Evolutionary conservation across 352 stramenopile genomes (phyloP), one percentile per base, ranked within the genome.

Genomic region (Pythium insidiosum): DNA sequence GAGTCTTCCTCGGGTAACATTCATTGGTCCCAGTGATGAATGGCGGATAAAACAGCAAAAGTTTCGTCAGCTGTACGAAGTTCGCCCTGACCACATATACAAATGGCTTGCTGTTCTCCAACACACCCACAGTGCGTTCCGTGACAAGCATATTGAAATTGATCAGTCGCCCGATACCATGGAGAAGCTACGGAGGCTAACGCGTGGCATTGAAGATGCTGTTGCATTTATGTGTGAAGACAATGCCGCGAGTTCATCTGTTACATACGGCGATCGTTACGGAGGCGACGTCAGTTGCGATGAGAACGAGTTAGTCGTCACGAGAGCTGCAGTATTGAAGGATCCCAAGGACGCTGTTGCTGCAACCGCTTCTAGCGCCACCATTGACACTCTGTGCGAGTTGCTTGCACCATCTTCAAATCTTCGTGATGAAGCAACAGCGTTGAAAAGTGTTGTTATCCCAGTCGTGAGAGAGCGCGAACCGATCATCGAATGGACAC

Each of bases 401-500:
- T 20, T 20, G 34, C 6, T n/a, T 21, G 13, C 6, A 21, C 7
- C 7, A 10, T 13, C 13, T 16, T 16, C 13, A 9, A 16, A 7
- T 16, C 13, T 7, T 20, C 7, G 7, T 7, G 9, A n/a, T 7
- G 11, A n/a, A 7, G n/a, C 34, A 39, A 11, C 18, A n/a, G 13
- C 18, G 6, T n/a, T n/a, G n/a, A n/a, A n/a, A n/a, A n/a, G n/a
- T n/a, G n/a, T n/a, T n/a, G n/a, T 50, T 13, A 34, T 50, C 29
- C 20, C 43, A 7, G 23, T 50, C 15, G 12, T 29, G 11, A 4
- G 43, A 26, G 43, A 38, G 13, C 19, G 33, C 2, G 30, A 50
- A 13, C 43, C 43, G 23, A n/a, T 50, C 2, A 24, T 41, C 2
- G 43, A 50, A 26, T 50, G 43, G 43, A 39, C 18, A 7, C 4